Percentiles rank a stretch among this genome's conserved stretches.
Conservation (phyloP, 164 flowering plant genomes). For the Houttuynia cordata region DNA sequence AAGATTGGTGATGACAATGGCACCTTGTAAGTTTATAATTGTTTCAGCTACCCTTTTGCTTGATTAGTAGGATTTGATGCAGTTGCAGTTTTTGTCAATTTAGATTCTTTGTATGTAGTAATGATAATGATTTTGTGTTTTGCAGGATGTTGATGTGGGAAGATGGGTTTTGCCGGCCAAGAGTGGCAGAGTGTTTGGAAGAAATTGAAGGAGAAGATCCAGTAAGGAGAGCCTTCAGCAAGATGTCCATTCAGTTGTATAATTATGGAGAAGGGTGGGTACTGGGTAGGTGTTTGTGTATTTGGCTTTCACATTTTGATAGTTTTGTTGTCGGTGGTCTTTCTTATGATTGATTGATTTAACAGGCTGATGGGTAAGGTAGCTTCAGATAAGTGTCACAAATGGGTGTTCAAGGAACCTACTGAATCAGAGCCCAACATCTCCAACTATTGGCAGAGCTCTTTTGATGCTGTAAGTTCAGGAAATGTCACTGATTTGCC, state of each 20-base stretch:
- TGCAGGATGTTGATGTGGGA: slow-evolving; percentile 99
- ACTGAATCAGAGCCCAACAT: slow-evolving; percentile 87
- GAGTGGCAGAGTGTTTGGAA: slow-evolving; percentile 60
- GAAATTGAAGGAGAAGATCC: slow-evolving; percentile 87
- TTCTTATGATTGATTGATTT: slow-evolving; percentile 13
- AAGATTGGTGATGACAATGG: slow-evolving; percentile 84
- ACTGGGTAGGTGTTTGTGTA: slow-evolving; percentile 62
- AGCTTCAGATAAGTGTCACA: slow-evolving; percentile 99
- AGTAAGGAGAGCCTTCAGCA: slow-evolving; percentile 96
- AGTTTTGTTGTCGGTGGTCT: background rate
- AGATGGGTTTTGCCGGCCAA: slow-evolving; percentile 94
- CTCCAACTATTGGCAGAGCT: slow-evolving; percentile 99
- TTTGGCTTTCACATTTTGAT: background rate
- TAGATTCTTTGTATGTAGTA: background rate
- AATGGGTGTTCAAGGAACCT: slow-evolving; percentile 99
- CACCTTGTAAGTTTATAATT: slow-evolving; percentile 49
- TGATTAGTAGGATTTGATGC: background rate
- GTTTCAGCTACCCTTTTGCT: background rate
- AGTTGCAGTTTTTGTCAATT: background rate
- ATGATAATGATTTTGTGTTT: background rate
- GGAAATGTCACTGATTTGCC: background rate
- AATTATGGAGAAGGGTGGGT: slow-evolving; percentile 99
- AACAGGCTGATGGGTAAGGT: slow-evolving; percentile 99
- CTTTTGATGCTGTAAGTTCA: slow-evolving; percentile 91
- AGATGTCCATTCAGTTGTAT: slow-evolving; percentile 97